Conservation (phyloP, 2,329 filamentous ascomycete species). For the Aspergillus quadricinctus region DNA sequence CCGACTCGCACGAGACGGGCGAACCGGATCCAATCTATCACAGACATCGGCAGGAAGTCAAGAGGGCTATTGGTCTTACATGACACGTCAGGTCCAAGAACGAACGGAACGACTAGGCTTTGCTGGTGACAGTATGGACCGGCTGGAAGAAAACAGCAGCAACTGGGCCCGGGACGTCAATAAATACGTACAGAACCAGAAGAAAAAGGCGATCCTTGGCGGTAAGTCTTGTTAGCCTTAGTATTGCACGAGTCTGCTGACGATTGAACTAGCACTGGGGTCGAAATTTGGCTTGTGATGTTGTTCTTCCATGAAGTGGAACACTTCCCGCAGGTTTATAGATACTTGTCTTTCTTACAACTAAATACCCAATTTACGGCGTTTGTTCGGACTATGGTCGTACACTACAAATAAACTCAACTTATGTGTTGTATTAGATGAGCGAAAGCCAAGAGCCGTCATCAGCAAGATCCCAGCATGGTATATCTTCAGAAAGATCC, state of each 20-base stretch:
- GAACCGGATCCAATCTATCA: slow-evolving; percentile 23
- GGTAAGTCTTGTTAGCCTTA: slow-evolving; percentile 32
- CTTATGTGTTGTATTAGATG: background rate
- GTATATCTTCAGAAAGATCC: background rate
- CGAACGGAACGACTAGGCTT: slow-evolving; percentile 81
- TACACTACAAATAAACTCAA: background rate
- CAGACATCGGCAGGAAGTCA: slow-evolving; percentile 46
- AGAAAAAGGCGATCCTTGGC: slow-evolving; percentile 75
- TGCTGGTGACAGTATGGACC: slow-evolving; percentile 80
- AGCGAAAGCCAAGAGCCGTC: background rate
- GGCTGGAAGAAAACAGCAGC: slow-evolving; percentile 71
- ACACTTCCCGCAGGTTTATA: background rate
- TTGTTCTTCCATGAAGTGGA: background rate
- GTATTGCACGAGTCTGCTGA: slow-evolving; percentile 1
- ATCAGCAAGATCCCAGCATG: background rate
- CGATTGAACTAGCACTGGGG: slow-evolving; percentile 29
- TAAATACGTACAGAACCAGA: slow-evolving; percentile 83
- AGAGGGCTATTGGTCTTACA: slow-evolving; percentile 68
- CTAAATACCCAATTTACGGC: background rate
- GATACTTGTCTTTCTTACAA: background rate
- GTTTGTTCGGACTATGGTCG: background rate
- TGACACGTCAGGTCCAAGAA: slow-evolving; percentile 83
- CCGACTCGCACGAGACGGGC: slow-evolving; percentile 34
- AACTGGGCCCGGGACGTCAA: slow-evolving; percentile 84
- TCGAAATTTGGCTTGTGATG: slow-evolving; percentile 42